These are phyloP conservation scores for Monosporascus sp. DNA, from an alignment of 2,329 filamentous ascomycete species.

Conservation along the genomic window DNA sequence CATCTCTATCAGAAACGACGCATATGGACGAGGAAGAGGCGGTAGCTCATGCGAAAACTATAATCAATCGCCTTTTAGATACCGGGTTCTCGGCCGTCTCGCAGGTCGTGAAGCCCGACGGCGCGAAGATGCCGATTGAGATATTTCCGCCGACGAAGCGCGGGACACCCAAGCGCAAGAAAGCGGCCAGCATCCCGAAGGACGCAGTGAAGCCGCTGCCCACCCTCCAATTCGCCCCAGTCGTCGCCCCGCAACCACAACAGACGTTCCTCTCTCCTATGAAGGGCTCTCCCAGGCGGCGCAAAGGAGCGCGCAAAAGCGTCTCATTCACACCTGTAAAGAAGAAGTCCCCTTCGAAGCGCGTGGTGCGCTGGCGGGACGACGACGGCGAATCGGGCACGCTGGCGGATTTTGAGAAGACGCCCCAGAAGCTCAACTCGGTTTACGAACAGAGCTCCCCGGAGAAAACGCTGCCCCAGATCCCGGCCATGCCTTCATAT, in stretches of 20 bases:
- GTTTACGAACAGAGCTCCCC: conserved; percentile 51
- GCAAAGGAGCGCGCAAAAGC: conserved; percentile 66
- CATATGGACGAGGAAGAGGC: conserved; percentile 80
- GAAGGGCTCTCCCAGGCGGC: conserved; percentile 74
- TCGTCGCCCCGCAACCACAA: conserved; percentile 24
- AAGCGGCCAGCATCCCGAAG: conserved; percentile 33
- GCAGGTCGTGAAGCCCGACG: conserved; percentile 88
- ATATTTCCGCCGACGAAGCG: conserved; percentile 64
- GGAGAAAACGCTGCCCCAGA: conserved; percentile 40
- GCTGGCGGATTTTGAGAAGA: conserved; percentile 86
- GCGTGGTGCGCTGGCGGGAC: conserved; percentile 86
- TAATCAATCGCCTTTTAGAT: conserved; percentile 73
- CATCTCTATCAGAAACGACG: conserved; percentile 76
- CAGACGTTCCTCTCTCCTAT: conserved; percentile 56
- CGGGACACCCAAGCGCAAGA: conserved; percentile 74
- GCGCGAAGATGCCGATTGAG: conserved; percentile 55
- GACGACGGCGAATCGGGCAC: conserved; percentile 78
- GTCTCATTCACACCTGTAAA: conserved; percentile 79
- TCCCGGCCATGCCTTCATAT: conserved; percentile 49
- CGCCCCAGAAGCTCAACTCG: conserved; percentile 64
- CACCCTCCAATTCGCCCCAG: conserved; percentile 35
- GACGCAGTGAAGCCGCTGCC: conserved; percentile 39
- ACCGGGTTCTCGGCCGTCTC: conserved; percentile 69
- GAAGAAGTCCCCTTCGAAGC: conserved; percentile 64
- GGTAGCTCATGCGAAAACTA: conserved; percentile 68